Conservation (phyloP, 2,329 filamentous ascomycete genomes). For the Capronia americana region DNA sequence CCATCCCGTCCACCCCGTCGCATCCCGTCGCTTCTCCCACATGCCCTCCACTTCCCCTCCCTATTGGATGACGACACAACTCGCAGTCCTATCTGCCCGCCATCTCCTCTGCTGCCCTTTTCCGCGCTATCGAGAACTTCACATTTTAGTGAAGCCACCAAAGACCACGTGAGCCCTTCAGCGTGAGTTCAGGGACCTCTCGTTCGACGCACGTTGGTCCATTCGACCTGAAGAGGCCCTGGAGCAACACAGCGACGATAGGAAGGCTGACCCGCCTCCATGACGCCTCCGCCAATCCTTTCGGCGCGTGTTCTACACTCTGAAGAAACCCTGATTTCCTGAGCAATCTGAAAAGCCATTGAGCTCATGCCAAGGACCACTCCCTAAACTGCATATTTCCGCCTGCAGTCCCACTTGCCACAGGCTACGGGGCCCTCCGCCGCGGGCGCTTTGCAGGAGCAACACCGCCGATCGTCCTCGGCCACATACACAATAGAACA, state of each 20-base stretch:
- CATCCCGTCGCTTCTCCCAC: slow-evolving; percentile 11
- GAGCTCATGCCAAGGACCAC: slow-evolving; percentile 14
- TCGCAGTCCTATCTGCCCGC: background rate
- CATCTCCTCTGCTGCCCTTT: background rate
- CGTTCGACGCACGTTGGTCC: slow-evolving; percentile 3
- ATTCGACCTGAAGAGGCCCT: background rate
- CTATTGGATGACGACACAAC: slow-evolving; percentile 17
- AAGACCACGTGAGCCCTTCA: slow-evolving; percentile 4
- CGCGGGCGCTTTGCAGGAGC: background rate
- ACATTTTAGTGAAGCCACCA: slow-evolving; percentile 8
- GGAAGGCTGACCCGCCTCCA: background rate
- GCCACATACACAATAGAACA: background rate
- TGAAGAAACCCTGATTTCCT: background rate
- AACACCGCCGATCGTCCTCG: background rate
- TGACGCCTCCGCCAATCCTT: slow-evolving; percentile 23
- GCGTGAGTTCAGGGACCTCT: background rate
- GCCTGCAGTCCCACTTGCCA: background rate
- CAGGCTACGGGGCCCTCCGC: background rate
- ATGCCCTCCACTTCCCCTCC: slow-evolving; percentile 12
- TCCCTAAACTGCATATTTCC: background rate
- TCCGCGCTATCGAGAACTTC: background rate
- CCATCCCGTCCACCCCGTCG: background rate
- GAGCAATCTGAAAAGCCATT: background rate
- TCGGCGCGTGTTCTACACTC: slow-evolving; percentile 18
- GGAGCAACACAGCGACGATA: background rate